Conservation (phyloP, 768 basidiomycete species). For the Candolleomyces eurysporus region DNA sequence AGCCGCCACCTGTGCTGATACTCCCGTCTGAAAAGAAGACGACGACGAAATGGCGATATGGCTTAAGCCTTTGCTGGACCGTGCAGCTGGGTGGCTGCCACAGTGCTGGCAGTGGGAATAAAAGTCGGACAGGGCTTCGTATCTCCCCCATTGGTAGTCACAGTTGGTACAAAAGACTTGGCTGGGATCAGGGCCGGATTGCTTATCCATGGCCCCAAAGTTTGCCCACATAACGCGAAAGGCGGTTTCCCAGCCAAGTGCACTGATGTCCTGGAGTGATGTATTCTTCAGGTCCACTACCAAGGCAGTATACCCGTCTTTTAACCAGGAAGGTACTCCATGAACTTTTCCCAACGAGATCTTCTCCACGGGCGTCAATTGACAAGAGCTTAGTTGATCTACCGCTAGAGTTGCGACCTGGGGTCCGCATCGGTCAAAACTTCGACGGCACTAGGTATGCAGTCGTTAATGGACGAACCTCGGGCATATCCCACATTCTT, state of each 20-base stretch:
- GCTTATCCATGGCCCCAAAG: neutral
- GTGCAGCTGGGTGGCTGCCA: too few relatives aligned
- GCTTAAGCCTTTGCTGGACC: too few relatives aligned
- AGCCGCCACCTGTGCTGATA: neutral
- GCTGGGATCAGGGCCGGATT: neutral
- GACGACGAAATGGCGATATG: too few relatives aligned
- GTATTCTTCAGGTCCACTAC: neutral
- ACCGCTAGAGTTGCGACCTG: neutral
- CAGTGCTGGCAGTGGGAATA: too few relatives aligned
- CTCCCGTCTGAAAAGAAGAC: too few relatives aligned
- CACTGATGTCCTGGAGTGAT: neutral
- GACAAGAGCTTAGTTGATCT: neutral
- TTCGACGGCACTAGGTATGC: too few relatives aligned
- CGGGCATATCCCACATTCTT: neutral
- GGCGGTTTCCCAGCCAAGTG: neutral
- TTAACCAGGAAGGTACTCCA: neutral
- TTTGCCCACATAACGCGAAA: neutral
- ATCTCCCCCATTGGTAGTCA: too few relatives aligned
- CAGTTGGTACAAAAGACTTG: too few relatives aligned
- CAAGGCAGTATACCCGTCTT: neutral
- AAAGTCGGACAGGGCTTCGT: too few relatives aligned
- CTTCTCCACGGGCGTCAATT: neutral
- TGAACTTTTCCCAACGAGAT: neutral
- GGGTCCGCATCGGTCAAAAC: neutral
- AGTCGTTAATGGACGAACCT: neutral